phyloP scores from a whole-genome alignment of 495 filamentous ascomycete genomes.

The Podospora conica region DNA sequence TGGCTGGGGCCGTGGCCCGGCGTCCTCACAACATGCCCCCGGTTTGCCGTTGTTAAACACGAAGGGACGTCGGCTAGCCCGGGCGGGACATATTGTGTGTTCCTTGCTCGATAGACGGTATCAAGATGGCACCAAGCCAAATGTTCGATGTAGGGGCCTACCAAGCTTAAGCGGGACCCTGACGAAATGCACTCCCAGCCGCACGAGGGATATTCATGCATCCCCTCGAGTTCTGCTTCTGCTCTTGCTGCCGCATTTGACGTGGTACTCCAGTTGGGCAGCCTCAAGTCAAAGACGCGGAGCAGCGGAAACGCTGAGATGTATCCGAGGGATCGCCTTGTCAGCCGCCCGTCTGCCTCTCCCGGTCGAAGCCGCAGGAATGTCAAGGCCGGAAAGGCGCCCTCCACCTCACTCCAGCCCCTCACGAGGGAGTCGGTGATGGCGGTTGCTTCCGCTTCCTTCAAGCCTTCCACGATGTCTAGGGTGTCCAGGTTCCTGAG shows the following conservation, averaged over 20 bases:
- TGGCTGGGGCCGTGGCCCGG: too few species aligned
- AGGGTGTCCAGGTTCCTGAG: constrained; percentile 31
- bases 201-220: not conserved
- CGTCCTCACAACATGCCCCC: too few species aligned
- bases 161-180: too few species aligned
- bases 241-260: too few species aligned
- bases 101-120: too few species aligned
- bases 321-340: constrained; percentile 19
- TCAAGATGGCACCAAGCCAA: too few species aligned
- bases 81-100: not conserved
- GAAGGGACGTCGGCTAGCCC: too few species aligned
- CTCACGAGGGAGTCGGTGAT: constrained; percentile 24
- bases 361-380: constrained; percentile 21
- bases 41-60: too few species aligned
- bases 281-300: not conserved
- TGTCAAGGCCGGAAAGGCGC: constrained; percentile 26
- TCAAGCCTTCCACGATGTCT: constrained; percentile 10
- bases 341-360: constrained; percentile 13
- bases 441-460: not conserved
- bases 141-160: not conserved
- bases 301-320: constrained; percentile 23
- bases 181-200: not conserved
- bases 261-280: too few species aligned
- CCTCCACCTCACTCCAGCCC: constrained; percentile 21
- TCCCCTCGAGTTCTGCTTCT: not conserved